Evolutionary conservation across 768 basidiomycete species (phyloP).

Genomic region (Pholiota molesta): DNA sequence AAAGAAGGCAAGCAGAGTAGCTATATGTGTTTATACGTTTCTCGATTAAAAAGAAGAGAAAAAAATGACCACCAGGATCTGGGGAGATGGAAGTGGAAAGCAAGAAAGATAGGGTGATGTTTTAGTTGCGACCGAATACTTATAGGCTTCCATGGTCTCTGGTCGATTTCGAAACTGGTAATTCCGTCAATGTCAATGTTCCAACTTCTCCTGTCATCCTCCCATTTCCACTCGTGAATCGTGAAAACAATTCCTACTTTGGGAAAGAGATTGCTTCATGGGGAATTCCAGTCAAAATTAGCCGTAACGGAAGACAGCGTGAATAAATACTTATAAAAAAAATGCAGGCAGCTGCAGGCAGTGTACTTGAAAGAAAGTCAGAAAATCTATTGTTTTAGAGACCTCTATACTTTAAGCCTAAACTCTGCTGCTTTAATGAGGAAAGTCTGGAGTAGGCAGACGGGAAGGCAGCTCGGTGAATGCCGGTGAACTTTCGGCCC

Average conservation of each 20-base stretch:
- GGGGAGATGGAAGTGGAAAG: conserved; percentile 35
- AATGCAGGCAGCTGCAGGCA: too few species aligned
- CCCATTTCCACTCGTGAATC: neutral
- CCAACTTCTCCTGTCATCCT: conserved; percentile 3
- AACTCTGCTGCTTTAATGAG: too few species aligned
- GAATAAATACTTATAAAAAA: too few species aligned
- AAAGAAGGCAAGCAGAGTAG: conserved; percentile 9
- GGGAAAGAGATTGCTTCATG: conserved; percentile 5
- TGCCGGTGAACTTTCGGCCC: too few species aligned
- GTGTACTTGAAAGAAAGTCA: too few species aligned
- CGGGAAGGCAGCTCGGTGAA: too few species aligned
- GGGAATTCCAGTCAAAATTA: too few species aligned
- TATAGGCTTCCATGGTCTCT: conserved; percentile 17
- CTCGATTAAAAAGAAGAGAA: conserved; percentile 19
- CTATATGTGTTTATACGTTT: conserved; percentile 16
- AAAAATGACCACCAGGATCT: conserved; percentile 60
- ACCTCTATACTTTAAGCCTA: too few species aligned
- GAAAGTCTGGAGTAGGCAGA: too few species aligned
- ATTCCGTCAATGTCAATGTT: neutral
- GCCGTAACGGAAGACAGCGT: too few species aligned
- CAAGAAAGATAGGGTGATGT: conserved; percentile 28
- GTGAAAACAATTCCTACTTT: neutral
- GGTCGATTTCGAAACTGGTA: conserved; percentile 1
- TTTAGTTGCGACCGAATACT: conserved; percentile 19
- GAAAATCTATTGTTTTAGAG: too few species aligned